These are phyloP conservation scores for Eutreptiella sp. DNA, from an alignment of 208 protist species.

Conservation along the genomic window DNA sequence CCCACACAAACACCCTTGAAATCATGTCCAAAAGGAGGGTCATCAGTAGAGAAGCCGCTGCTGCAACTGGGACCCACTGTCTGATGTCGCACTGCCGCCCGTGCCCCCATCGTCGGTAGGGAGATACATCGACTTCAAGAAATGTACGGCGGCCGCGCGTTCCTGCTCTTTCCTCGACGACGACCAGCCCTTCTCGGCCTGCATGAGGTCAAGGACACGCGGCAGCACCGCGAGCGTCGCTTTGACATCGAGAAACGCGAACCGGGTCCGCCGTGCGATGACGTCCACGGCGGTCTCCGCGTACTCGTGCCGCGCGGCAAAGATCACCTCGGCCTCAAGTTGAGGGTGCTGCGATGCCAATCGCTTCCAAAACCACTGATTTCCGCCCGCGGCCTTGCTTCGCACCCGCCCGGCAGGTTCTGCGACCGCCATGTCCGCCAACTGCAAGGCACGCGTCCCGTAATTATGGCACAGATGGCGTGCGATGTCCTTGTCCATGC, in stretches of 20 bases:
- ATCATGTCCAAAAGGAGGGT: too few species aligned
- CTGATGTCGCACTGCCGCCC: too few species aligned
- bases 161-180: constrained; percentile 3
- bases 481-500: constrained; percentile 27
- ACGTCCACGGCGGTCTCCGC: constrained; percentile 79
- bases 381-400: constrained; percentile 37
- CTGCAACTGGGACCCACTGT: too few species aligned
- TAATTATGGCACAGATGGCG: constrained; percentile 41
- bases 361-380: background rate
- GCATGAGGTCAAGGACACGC: constrained; percentile 77
- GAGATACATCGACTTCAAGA: too few species aligned
- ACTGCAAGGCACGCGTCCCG: constrained; percentile 47
- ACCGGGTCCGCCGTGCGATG: constrained; percentile 74
- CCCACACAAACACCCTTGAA: too few species aligned
- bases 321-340: constrained; percentile 77
- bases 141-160: background rate
- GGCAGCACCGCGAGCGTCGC: constrained; percentile 57
- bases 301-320: constrained; percentile 64
- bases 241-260: constrained; percentile 72
- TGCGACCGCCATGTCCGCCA: constrained; percentile 1
- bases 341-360: constrained; percentile 44
- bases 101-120: too few species aligned
- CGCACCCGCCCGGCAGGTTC: constrained; percentile 42
- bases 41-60: too few species aligned
- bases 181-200: constrained; percentile 60